phyloP scores from a whole-genome alignment of 768 basidiomycete genomes.

The Tubosaeta sp. region DNA sequence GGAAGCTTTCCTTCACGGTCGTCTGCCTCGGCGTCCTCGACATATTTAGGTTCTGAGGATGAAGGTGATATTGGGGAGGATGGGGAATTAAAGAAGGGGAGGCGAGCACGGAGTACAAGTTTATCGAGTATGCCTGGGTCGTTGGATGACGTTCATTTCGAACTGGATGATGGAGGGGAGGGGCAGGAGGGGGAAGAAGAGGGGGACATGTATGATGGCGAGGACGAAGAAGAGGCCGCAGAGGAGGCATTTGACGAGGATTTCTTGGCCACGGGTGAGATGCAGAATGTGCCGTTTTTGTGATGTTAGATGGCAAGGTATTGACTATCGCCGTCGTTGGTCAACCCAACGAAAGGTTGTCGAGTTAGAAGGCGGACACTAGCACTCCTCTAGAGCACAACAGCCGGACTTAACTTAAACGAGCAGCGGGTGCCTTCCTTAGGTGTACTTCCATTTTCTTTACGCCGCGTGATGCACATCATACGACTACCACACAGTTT shows the following conservation, averaged over 20 bases:
- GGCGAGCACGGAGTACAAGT: conserved; percentile 51
- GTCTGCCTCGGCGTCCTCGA: conserved; percentile 41
- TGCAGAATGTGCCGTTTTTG: conserved; percentile 72
- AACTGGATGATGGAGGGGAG: conserved; percentile 47
- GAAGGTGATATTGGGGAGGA: conserved; percentile 37
- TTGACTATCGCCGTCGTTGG: neutral
- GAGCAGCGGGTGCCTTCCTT: neutral
- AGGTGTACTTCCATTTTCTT: neutral
- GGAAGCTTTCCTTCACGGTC: conserved; percentile 53
- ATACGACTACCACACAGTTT: neutral
- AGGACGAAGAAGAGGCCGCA: conserved; percentile 58
- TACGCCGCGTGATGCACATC: neutral
- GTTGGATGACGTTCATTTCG: conserved; percentile 59
- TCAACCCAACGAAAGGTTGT: neutral
- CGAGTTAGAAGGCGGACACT: neutral
- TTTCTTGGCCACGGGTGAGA: conserved; percentile 74
- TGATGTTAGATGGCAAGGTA: conserved; percentile 17
- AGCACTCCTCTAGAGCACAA: neutral
- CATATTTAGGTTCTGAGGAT: conserved; percentile 48
- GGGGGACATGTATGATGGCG: conserved; percentile 30
- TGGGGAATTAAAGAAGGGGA: conserved; percentile 35
- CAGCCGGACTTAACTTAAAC: neutral
- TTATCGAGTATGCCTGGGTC: conserved; percentile 87
- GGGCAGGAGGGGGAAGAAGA: conserved; percentile 29
- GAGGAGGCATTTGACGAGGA: conserved; percentile 80